Conservation (phyloP, 352 stramenopile genomes). For the Elongisporangium senticosum region DNA sequence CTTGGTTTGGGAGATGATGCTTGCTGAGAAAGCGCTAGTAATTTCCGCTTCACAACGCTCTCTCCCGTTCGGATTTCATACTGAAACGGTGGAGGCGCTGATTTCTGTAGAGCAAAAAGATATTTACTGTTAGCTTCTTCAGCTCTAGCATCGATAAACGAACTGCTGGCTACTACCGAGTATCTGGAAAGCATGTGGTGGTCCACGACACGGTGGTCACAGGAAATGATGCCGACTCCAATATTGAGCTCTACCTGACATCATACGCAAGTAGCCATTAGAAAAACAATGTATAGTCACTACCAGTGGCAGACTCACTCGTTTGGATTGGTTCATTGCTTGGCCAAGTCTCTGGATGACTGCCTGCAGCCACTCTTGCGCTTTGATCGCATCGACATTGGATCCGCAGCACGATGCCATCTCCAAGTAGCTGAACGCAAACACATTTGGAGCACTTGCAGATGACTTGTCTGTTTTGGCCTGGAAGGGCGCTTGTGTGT, state of each 20-base stretch:
- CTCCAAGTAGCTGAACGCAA: slow-evolving; percentile 56
- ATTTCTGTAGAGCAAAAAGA: not conserved
- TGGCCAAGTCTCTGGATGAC: slow-evolving; percentile 55
- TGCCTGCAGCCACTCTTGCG: slow-evolving; percentile 55
- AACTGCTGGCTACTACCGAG: slow-evolving; percentile 19
- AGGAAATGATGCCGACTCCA: slow-evolving; percentile 50
- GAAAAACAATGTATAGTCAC: not conserved
- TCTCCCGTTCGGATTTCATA: slow-evolving; percentile 55
- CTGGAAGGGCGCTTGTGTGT: not conserved
- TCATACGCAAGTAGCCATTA: not conserved
- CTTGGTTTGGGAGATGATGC: slow-evolving; percentile 10
- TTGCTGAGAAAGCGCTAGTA: slow-evolving; percentile 16
- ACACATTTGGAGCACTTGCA: slow-evolving; percentile 5
- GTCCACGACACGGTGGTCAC: slow-evolving; percentile 38
- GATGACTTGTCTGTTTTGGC: slow-evolving; percentile 11
- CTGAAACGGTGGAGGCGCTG: slow-evolving; percentile 1
- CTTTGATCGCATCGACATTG: slow-evolving; percentile 32
- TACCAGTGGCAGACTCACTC: slow-evolving; percentile 18
- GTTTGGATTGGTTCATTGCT: slow-evolving; percentile 39
- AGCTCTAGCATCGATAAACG: not conserved
- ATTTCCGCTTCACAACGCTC: slow-evolving; percentile 42
- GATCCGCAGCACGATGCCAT: slow-evolving; percentile 62
- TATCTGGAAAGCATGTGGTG: slow-evolving; percentile 41
- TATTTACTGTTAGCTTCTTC: slow-evolving; percentile 2
- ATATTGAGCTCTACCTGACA: slow-evolving; percentile 60